phyloP scores from a whole-genome alignment of 768 basidiomycete species.

The Leccinum boreale region DNA sequence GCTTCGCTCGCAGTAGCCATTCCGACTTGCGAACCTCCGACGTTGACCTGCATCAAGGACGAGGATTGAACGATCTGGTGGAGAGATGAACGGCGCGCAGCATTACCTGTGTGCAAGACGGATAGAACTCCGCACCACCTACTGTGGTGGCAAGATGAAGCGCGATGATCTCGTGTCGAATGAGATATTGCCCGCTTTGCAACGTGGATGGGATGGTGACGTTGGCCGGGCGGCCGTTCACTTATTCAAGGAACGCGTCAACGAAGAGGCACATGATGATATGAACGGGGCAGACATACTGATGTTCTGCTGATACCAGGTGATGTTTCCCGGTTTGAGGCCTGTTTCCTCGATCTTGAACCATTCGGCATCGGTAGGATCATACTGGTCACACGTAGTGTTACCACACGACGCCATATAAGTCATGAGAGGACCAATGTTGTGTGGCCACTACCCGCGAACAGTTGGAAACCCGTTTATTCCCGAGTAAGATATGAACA shows the following conservation, averaged over 20 bases:
- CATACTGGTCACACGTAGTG: constrained; percentile 56
- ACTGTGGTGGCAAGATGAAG: constrained; percentile 57
- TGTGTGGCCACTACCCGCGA: constrained; percentile 45
- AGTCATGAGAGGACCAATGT: constrained; percentile 68
- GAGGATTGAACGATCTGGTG: neutral
- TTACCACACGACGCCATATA: constrained; percentile 67
- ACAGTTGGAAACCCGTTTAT: neutral
- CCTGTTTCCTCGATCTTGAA: constrained; percentile 68
- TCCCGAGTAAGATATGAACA: neutral
- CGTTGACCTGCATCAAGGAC: constrained; percentile 37
- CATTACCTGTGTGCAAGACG: constrained; percentile 55
- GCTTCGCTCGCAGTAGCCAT: constrained; percentile 45
- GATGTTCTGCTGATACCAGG: constrained; percentile 55
- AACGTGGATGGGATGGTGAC: constrained; percentile 50
- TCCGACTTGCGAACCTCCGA: constrained; percentile 54
- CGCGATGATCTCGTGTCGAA: constrained; percentile 79
- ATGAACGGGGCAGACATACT: constrained; percentile 36
- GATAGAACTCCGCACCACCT: constrained; percentile 80
- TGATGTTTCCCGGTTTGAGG: constrained; percentile 30
- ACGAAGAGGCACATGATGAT: neutral
- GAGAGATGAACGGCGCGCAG: constrained; percentile 1
- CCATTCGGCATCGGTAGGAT: constrained; percentile 59
- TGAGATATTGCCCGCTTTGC: constrained; percentile 66
- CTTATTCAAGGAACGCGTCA: constrained; percentile 20
- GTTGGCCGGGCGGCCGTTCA: constrained; percentile 39